Evolutionary conservation across 2,329 filamentous ascomycete species (phyloP).

Genomic region (Penicillium sp.): DNA sequence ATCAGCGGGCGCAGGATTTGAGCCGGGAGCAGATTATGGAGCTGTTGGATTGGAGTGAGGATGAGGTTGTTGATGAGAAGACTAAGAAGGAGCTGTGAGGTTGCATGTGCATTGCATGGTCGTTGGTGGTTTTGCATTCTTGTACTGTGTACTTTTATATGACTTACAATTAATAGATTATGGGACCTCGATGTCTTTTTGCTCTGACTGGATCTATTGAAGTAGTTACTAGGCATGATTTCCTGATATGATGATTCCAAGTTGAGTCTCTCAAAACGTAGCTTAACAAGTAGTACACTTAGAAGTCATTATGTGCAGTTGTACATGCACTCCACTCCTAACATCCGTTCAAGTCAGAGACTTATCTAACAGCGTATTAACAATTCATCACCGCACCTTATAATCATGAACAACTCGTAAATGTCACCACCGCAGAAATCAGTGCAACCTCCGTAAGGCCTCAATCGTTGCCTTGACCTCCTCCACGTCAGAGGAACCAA

Average conservation of each 20-base stretch:
- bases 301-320: background rate
- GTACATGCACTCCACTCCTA: background rate
- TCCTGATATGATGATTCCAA: too few relatives aligned
- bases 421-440: background rate
- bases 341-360: background rate
- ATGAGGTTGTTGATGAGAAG: conserved; percentile 30
- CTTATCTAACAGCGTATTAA: background rate
- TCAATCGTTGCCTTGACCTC: conserved; percentile 60
- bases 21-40: conserved; percentile 74
- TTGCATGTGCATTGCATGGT: conserved; percentile 9
- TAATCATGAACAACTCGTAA: conserved; percentile 10
- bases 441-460: conserved; percentile 51
- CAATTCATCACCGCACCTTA: background rate
- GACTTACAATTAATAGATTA: conserved; percentile 5
- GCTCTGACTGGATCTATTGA: background rate
- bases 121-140: background rate
- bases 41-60: conserved; percentile 56
- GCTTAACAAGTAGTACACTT: background rate
- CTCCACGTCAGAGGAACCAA: conserved; percentile 55
- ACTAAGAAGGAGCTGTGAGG: conserved; percentile 20
- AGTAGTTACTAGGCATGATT: too few relatives aligned
- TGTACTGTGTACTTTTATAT: conserved; percentile 7
- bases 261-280: too few relatives aligned
- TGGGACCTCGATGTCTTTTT: background rate
- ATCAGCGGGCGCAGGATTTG: conserved; percentile 60